A percentile compares a stretch with the other conserved stretches of the same genome.
These are phyloP conservation scores for Starmera quercuum DNA, from an alignment of 805 yeast species.

Conservation along the genomic window DNA sequence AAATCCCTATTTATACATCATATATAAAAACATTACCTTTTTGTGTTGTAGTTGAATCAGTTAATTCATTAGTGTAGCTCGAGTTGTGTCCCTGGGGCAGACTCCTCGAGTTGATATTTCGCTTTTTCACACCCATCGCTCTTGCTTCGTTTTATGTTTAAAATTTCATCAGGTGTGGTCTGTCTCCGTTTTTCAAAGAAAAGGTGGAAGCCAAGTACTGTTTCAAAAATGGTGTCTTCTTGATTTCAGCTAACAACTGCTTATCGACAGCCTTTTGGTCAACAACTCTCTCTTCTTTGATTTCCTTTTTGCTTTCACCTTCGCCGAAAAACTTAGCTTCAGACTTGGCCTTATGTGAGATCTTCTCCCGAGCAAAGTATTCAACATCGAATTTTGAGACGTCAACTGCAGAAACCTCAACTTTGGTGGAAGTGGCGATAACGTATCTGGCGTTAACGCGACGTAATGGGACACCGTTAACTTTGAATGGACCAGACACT, in stretches of 20 bases:
- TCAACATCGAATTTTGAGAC: slow-evolving; percentile 87
- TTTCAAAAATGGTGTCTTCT: slow-evolving; percentile 94
- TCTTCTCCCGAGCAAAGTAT: slow-evolving; percentile 95
- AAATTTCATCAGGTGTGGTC: slow-evolving; percentile 96
- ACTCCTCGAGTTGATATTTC: no score
- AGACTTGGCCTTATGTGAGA: slow-evolving; percentile 73
- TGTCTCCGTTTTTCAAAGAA: slow-evolving; percentile 97
- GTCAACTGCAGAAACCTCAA: slow-evolving; percentile 71
- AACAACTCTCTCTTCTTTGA: slow-evolving; percentile 88
- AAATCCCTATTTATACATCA: slow-evolving; percentile 1
- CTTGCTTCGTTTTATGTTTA: no score
- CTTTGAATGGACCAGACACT: slow-evolving; percentile 98
- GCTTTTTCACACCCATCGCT: no score
- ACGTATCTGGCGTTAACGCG: slow-evolving; percentile 98
- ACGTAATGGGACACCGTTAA: slow-evolving; percentile 99
- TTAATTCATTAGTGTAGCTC: no score
- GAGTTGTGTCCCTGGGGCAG: no score
- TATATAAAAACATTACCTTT: neutral
- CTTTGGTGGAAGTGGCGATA: slow-evolving; percentile 95
- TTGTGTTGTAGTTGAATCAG: neutral
- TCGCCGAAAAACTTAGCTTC: slow-evolving; percentile 89
- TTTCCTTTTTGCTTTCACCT: slow-evolving; percentile 70
- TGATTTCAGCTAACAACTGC: slow-evolving; percentile 86
- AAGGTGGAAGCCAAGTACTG: slow-evolving; percentile 93
- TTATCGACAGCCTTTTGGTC: slow-evolving; percentile 96